A percentile compares a stretch with the other conserved stretches of the same genome.
Conservation (phyloP, 2,329 filamentous ascomycete species). For the Alternaria angustiovoidea region DNA sequence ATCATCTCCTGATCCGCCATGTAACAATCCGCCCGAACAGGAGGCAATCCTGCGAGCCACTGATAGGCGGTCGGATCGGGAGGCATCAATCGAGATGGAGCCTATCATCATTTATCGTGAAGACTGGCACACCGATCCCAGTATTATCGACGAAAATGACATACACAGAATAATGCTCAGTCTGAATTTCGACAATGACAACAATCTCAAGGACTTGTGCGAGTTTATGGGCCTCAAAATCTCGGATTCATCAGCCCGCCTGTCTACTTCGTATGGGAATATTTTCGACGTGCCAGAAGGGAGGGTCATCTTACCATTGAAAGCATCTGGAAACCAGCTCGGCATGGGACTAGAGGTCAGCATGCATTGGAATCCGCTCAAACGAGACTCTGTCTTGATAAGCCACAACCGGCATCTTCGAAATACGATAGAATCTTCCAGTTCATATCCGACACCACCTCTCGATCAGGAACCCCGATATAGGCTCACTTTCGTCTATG, state of each 20-base stretch:
- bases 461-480: constrained; percentile 22
- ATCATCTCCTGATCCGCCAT: background rate
- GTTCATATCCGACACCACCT: constrained; percentile 17
- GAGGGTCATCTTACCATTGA: constrained; percentile 19
- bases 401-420: constrained; percentile 36
- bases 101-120: constrained; percentile 32
- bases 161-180: constrained; percentile 22
- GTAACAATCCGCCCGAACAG: background rate
- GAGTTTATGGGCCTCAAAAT: constrained; percentile 26
- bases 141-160: background rate
- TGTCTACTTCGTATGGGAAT: constrained; percentile 39
- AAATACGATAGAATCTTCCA: background rate
- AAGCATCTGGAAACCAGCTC: constrained; percentile 19
- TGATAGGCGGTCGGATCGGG: background rate
- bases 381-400: constrained; percentile 22
- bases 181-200: constrained; percentile 28
- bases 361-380: constrained; percentile 30
- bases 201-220: constrained; percentile 38
- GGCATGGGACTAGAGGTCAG: constrained; percentile 31
- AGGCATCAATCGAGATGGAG: constrained; percentile 15
- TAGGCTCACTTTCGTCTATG: constrained; percentile 23
- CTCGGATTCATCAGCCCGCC: constrained; percentile 11
- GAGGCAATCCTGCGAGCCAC: constrained; percentile 14
- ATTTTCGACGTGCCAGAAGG: constrained; percentile 36
- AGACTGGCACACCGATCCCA: constrained; percentile 4